These are phyloP conservation scores for Paramecium caudatum DNA, from an alignment of 73 alveolate genomes.

Conservation along the genomic window DNA sequence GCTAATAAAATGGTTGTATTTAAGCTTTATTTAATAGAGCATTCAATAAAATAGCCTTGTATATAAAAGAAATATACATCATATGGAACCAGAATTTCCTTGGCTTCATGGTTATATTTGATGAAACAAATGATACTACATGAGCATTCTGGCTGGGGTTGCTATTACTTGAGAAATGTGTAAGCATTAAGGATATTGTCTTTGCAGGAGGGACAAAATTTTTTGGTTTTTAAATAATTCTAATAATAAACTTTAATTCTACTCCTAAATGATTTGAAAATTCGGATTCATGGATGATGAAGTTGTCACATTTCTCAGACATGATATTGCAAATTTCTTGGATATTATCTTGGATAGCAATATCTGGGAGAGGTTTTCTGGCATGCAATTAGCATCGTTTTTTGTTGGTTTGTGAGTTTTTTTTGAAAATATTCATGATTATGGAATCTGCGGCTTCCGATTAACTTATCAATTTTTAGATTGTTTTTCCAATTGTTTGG, in stretches of 20 bases:
- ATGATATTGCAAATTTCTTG: background rate
- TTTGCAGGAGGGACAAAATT: slow-evolving; percentile 45
- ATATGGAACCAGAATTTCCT: slow-evolving; percentile 11
- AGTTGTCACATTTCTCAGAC: background rate
- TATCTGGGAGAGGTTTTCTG: background rate
- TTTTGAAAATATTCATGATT: background rate
- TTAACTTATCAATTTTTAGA: background rate
- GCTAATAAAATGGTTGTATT: slow-evolving; percentile 44
- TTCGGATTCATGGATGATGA: background rate
- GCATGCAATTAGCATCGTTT: slow-evolving; percentile 15
- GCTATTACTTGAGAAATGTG: background rate
- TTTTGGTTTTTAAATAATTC: slow-evolving; percentile 38
- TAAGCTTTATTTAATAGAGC: background rate
- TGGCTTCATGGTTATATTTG: background rate
- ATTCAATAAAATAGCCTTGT: background rate
- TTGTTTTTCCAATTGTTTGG: background rate
- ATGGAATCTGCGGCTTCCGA: background rate
- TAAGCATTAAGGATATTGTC: background rate
- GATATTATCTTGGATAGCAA: background rate
- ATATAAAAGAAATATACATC: background rate
- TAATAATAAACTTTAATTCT: background rate
- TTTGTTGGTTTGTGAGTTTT: background rate
- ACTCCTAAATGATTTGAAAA: background rate
- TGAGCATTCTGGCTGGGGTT: background rate
- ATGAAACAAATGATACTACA: slow-evolving; percentile 14